These are phyloP conservation scores for Phylloporus arenicola DNA, from an alignment of 768 basidiomycete species.

Conservation along the genomic window DNA sequence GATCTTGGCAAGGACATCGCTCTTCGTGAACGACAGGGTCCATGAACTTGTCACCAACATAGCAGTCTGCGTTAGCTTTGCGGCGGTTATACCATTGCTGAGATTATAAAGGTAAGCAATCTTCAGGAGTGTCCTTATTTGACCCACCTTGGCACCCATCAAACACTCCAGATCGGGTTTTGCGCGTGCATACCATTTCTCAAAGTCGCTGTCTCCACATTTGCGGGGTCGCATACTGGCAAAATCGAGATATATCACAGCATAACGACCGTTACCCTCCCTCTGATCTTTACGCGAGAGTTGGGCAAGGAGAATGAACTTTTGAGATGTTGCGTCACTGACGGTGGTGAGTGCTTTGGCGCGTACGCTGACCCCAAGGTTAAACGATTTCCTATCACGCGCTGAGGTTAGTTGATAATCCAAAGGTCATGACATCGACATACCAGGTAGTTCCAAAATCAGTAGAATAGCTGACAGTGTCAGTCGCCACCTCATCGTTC, in stretches of 20 bases:
- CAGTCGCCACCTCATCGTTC: slow-evolving; percentile 77
- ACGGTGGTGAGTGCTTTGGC: slow-evolving; percentile 80
- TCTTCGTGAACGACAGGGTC: slow-evolving; percentile 86
- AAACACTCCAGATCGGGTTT: slow-evolving; percentile 66
- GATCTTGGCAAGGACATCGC: slow-evolving; percentile 73
- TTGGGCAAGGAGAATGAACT: slow-evolving; percentile 85
- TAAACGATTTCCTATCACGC: slow-evolving; percentile 55
- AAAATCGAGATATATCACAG: slow-evolving; percentile 81
- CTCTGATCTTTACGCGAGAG: slow-evolving; percentile 56
- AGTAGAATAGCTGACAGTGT: slow-evolving; percentile 68
- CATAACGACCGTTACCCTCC: slow-evolving; percentile 53
- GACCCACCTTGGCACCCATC: slow-evolving; percentile 88
- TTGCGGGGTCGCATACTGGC: slow-evolving; percentile 58
- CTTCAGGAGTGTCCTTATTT: background rate
- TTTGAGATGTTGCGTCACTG: slow-evolving; percentile 94
- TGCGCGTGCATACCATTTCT: slow-evolving; percentile 80
- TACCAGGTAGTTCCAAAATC: slow-evolving; percentile 84
- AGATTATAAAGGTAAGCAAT: background rate
- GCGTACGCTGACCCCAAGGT: slow-evolving; percentile 65
- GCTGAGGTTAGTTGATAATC: background rate
- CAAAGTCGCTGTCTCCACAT: slow-evolving; percentile 70
- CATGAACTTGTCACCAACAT: slow-evolving; percentile 82
- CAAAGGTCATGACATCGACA: slow-evolving; percentile 21
- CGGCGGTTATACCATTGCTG: slow-evolving; percentile 93
- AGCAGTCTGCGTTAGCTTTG: slow-evolving; percentile 80